Evolutionary conservation across 768 basidiomycete genomes (phyloP).

Genomic region (Lentinula raphanica): DNA sequence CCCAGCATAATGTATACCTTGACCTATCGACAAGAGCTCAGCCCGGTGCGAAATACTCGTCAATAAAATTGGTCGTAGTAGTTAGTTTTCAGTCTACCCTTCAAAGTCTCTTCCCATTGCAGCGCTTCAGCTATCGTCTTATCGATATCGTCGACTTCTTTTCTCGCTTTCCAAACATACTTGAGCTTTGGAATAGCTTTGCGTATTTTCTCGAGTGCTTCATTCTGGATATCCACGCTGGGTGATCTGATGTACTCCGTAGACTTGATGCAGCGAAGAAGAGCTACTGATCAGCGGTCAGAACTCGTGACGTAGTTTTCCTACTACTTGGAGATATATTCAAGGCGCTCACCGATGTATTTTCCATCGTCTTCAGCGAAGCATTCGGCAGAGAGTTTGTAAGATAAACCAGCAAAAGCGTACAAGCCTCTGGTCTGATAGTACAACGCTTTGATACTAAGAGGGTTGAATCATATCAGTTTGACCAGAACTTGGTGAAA

Average conservation of each 20-base stretch:
- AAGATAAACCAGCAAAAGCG: neutral
- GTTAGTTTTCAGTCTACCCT: neutral
- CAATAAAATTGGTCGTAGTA: neutral
- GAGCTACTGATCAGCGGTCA: neutral
- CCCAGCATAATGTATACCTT: no score
- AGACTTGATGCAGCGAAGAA: neutral
- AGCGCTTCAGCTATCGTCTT: neutral
- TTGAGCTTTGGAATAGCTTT: neutral
- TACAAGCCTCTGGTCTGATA: neutral
- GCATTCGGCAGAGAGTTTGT: neutral
- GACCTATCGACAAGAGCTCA: no score
- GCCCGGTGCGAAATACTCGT: no score
- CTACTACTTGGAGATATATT: no score
- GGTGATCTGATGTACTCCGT: neutral
- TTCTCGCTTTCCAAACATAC: neutral
- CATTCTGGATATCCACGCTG: neutral
- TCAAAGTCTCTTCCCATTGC: neutral
- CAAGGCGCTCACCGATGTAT: neutral
- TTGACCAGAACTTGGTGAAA: no score
- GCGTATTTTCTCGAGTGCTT: neutral
- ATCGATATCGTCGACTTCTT: neutral
- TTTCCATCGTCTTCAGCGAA: neutral
- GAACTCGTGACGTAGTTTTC: no score
- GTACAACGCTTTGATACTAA: neutral
- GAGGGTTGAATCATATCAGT: neutral